Evolutionary conservation across 2,329 filamentous ascomycete species (phyloP).

Genomic region (Pseudopithomyces chartarum): DNA sequence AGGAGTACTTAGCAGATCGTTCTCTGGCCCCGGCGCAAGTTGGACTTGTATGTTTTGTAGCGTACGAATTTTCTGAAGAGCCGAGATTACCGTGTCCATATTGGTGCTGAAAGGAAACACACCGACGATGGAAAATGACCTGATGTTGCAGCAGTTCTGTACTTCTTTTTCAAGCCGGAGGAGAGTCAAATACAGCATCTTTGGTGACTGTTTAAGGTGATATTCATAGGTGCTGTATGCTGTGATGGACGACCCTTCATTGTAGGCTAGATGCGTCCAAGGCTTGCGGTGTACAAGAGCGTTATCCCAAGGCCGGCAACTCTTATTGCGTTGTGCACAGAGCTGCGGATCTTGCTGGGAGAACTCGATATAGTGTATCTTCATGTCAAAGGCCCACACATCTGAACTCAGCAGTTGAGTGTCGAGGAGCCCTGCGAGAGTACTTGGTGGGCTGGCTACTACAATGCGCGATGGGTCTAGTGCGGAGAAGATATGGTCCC

Average conservation of each 20-base stretch:
- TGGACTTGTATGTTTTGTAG: conserved; percentile 45
- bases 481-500: conserved; percentile 31
- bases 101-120: conserved; percentile 71
- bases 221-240: conserved; percentile 75
- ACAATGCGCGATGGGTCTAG: conserved; percentile 42
- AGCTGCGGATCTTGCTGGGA: conserved; percentile 17
- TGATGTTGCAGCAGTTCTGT: conserved; percentile 43
- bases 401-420: conserved; percentile 62
- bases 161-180: conserved; percentile 33
- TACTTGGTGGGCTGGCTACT: conserved; percentile 62
- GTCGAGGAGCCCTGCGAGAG: conserved; percentile 65
- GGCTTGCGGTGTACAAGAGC: conserved; percentile 62
- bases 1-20: conserved; percentile 44
- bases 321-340: conserved; percentile 11
- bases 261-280: conserved; percentile 70
- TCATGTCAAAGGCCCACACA: conserved; percentile 67
- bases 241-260: conserved; percentile 75
- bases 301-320: conserved; percentile 23
- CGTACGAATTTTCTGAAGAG: conserved; percentile 34
- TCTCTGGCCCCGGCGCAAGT: conserved; percentile 49
- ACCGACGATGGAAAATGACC: conserved; percentile 62
- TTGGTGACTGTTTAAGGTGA: conserved; percentile 67
- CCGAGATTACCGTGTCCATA: conserved; percentile 45
- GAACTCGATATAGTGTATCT: conserved; percentile 64
- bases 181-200: conserved; percentile 60